Percentiles rank a stretch among this genome's conserved stretches.
phyloP scores from a whole-genome alignment of 2,329 filamentous ascomycete species.

The Aspergillus pseudoglaucus region DNA sequence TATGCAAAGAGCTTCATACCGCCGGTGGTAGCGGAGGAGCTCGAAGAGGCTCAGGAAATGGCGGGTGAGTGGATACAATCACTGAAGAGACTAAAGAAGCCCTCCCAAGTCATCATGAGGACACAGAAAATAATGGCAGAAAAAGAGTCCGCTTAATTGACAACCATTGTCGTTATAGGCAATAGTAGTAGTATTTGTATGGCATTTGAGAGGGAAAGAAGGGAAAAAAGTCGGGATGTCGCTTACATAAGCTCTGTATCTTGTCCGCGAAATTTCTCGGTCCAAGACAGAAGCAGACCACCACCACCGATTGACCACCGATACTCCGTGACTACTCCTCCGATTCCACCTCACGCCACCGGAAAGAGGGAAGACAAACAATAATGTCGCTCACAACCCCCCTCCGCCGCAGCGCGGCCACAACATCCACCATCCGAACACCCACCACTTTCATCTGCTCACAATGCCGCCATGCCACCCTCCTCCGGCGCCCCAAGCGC shows the following conservation, averaged over 20 bases:
- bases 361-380: background rate
- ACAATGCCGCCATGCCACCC: slow-evolving; percentile 73
- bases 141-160: slow-evolving; percentile 4
- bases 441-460: slow-evolving; percentile 41
- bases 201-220: background rate
- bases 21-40: slow-evolving; percentile 10
- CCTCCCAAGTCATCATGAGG: slow-evolving; percentile 17
- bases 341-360: no score
- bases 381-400: slow-evolving; percentile 32
- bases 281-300: slow-evolving; percentile 18
- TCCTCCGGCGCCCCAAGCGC: slow-evolving; percentile 78
- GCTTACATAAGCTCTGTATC: slow-evolving; percentile 28
- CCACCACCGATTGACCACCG: background rate
- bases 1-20: slow-evolving; percentile 26
- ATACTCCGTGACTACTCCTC: background rate
- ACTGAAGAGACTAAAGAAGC: slow-evolving; percentile 3
- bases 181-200: background rate
- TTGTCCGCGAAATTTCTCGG: slow-evolving; percentile 25
- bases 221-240: slow-evolving; percentile 12
- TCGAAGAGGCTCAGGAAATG: slow-evolving; percentile 9
- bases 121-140: background rate
- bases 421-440: slow-evolving; percentile 13
- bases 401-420: slow-evolving; percentile 30
- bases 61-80: slow-evolving; percentile 4
- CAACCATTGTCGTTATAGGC: background rate